These are phyloP conservation scores for Cornus controversa DNA, from an alignment of 148 eudicot genomes.

Conservation along the genomic window DNA sequence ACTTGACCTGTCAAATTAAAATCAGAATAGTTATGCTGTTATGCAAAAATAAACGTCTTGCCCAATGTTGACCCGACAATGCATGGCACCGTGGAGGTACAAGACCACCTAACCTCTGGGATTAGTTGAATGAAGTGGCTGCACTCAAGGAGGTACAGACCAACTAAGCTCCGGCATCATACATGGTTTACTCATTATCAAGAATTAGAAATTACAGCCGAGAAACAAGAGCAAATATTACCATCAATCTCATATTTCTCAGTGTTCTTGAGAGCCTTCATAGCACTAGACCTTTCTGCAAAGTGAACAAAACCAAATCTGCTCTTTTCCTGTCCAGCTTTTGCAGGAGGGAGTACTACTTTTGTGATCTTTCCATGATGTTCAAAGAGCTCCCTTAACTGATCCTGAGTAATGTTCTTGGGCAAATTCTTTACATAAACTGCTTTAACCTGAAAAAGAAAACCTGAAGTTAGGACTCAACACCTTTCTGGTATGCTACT, in stretches of 20 bases:
- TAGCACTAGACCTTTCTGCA: constrained; percentile 71
- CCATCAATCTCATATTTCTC: constrained; percentile 92
- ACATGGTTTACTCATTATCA: background rate
- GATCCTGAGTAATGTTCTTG: constrained; percentile 65
- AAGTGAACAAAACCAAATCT: constrained; percentile 97
- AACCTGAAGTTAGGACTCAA: constrained; percentile 1
- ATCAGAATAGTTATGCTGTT: background rate
- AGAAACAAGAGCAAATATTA: constrained; percentile 22
- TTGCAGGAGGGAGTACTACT: constrained; percentile 89
- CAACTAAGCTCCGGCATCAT: background rate
- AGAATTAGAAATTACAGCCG: background rate
- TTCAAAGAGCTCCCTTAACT: constrained; percentile 65
- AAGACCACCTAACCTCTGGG: background rate
- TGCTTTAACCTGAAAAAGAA: constrained; percentile 74
- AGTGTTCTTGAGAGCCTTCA: constrained; percentile 73
- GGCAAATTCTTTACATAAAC: constrained; percentile 90
- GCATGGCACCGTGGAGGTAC: background rate
- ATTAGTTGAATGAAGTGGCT: no score
- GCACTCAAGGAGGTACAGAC: background rate
- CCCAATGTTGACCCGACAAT: background rate
- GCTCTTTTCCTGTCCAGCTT: constrained; percentile 87
- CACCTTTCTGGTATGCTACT: background rate
- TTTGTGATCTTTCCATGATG: constrained; percentile 81
- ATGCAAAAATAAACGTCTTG: background rate
- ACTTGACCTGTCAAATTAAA: constrained; percentile 53